Evolutionary conservation across 2,329 filamentous ascomycete species (phyloP), one percentile per base, ranked within the genome.

Genomic region (Curvularia spicifera): DNA sequence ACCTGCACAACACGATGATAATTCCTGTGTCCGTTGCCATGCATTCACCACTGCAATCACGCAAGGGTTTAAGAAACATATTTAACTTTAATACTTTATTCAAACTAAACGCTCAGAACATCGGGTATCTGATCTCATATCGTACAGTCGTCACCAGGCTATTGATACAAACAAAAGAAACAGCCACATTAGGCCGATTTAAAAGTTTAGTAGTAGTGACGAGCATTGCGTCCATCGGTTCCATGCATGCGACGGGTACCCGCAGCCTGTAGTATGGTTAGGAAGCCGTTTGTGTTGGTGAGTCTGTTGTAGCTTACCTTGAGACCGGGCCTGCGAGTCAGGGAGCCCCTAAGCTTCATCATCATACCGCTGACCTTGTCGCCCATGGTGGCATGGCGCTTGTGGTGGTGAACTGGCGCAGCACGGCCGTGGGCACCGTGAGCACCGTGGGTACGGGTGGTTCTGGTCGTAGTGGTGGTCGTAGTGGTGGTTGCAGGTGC

Each of bases 291-390:
- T 18, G 7, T 5, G 15, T 35, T 18, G 9, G 22, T 18, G 5
- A 4, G 20, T 18, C 13, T 4, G 15, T 39, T 48, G 22, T 46
- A 43, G 62, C 70, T 66, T 71, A 87, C 86, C 87, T 93, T 93
- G 64, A 89, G 78, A 24, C 88, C 91, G 2, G 90, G 88, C 40
- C 87, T 82, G 47, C 85, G 78, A 1, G 88, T 93, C 56, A 94
- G 72, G 53, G 81, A 85, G 7, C 91, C 91, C 76, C 87, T 87
- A 63, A 94, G 77, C 80, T 85, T 91, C 79, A 91, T 82, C 75
- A 94, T 80, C 0, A 90, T 90, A 18, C 91, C 91, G 49, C 85
- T 88, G 67, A 94, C 83, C 78, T 93, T 94, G 79, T 94, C 91
- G 46, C 89, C 89, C 64, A 93, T 80, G 39, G 83, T 85, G 3